Conservation (phyloP, 1,284 basidiomycete genomes). For the Fomitopsis palustris region DNA sequence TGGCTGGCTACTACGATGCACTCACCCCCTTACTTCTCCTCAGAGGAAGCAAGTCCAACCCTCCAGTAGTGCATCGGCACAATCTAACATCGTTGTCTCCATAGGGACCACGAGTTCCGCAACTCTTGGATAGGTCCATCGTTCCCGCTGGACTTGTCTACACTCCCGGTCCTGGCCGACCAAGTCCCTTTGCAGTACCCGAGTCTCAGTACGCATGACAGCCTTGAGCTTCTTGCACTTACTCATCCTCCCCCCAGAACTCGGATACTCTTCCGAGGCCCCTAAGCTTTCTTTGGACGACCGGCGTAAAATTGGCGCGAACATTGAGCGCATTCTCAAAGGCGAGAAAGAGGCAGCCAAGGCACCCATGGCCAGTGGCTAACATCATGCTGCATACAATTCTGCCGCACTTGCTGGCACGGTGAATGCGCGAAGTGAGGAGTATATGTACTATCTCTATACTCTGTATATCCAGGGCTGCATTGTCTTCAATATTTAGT, state of each 20-base stretch:
- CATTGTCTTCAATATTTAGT: background rate
- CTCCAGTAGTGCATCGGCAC: slow-evolving; percentile 1
- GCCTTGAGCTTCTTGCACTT: background rate
- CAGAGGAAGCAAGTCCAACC: slow-evolving; percentile 5
- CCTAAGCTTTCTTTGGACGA: slow-evolving; percentile 43
- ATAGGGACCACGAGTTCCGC: slow-evolving; percentile 61
- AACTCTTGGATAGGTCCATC: slow-evolving; percentile 70
- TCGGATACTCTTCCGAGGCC: slow-evolving; percentile 48
- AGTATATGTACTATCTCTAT: too few species aligned
- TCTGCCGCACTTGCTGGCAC: background rate
- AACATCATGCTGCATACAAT: too few species aligned
- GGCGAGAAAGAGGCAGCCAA: slow-evolving; percentile 52
- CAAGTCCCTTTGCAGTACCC: slow-evolving; percentile 68
- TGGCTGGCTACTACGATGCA: background rate
- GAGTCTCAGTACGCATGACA: slow-evolving; percentile 49
- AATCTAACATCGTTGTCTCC: background rate
- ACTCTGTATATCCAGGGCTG: too few species aligned
- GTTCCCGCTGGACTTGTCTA: slow-evolving; percentile 59
- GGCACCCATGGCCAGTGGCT: slow-evolving; percentile 36
- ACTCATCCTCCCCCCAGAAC: slow-evolving; percentile 30
- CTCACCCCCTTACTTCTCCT: background rate
- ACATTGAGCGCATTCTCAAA: slow-evolving; percentile 46
- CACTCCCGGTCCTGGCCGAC: slow-evolving; percentile 45
- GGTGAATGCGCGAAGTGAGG: background rate
- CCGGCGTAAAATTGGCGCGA: slow-evolving; percentile 42